Evolutionary conservation across 176 grass and related monocot species (phyloP).

Genomic region (Lolium perenne): DNA sequence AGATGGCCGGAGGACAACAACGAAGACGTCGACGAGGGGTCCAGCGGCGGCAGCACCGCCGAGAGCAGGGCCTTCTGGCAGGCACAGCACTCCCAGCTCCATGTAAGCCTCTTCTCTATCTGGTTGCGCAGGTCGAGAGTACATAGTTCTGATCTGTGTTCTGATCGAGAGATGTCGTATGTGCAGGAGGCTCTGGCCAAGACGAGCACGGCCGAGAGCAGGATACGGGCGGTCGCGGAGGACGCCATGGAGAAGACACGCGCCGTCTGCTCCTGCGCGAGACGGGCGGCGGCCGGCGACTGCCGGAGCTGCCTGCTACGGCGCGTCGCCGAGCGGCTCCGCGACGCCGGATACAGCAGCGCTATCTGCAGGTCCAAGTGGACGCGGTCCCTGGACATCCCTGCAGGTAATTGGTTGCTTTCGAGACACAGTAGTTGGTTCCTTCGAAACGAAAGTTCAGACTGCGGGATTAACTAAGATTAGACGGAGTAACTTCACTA

Average conservation of each 20-base stretch:
- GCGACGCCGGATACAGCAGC: constrained; percentile 72
- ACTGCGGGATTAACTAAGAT: background rate
- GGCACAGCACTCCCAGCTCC: constrained; percentile 61
- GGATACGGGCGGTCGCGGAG: constrained; percentile 64
- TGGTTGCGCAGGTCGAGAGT: background rate
- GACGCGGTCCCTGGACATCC: constrained; percentile 74
- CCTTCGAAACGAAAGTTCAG: background rate
- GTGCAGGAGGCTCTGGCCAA: constrained; percentile 69
- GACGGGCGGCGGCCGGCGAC: constrained; percentile 31
- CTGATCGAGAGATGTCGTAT: constrained; percentile 32
- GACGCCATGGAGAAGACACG: constrained; percentile 54
- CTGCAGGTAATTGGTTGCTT: constrained; percentile 58
- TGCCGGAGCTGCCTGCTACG: constrained; percentile 73
- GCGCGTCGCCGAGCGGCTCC: constrained; percentile 55
- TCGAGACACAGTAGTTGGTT: background rate
- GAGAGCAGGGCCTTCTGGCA: constrained; percentile 81
- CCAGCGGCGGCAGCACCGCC: constrained; percentile 2
- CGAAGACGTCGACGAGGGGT: constrained; percentile 23
- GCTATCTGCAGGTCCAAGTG: constrained; percentile 91
- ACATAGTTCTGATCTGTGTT: background rate
- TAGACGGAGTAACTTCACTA: no score
- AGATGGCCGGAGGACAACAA: constrained; percentile 43
- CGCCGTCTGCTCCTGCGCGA: constrained; percentile 58
- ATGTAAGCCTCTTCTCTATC: constrained; percentile 39
- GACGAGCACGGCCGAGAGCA: constrained; percentile 72